Base-by-base conservation (phyloP, 2,329 filamentous ascomycete genomes). In the Fusarium penzigii region DNA sequence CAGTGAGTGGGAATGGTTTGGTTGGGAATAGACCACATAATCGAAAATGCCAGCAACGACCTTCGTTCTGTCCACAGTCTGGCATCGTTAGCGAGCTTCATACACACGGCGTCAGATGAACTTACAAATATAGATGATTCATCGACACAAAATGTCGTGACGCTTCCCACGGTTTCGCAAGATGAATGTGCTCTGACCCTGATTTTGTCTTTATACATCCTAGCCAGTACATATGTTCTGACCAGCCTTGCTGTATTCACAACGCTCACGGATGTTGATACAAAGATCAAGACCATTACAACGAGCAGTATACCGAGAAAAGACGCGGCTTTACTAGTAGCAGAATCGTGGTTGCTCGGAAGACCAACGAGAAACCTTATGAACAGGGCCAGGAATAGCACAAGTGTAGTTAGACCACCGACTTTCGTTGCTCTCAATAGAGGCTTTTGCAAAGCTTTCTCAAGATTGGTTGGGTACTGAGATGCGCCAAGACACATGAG, bases 371-470 rank as follows among this genome's bases (percentile, higher is more conserved):
- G 75, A 67, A 92, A 93, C 64, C 89, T 86, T 75, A 93, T 89
- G 63, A 92, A 84, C 12, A 92, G 77, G 20, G 91, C 87, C 47
- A 91, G 73, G 67, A 94, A 93, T 17, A 93, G 77, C 8, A 92
- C 71, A 13, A 89, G 70, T 42, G 89, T 89, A 32, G 89, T 86
- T 49, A 83, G 83, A 61, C 87, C 84, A 29, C 81, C 81, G 25
- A 70, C 54, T 54, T 70, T 72, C n/a, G 72, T 72, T 45, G 73
- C 73, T 62, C 59, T 64, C 42, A 65, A 59, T 20, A 63, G 57
- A 20, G 58, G 54, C 34, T 62, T n/a, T 25, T 71, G 76, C 3
- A 84, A 73, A 67, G 82, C 83, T 61, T 75, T 73, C 64, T 84
- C 81, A 3, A 84, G 69, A 0, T 80, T 80, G 2, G 81, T 84